These are phyloP conservation scores for Fragilaria crotonensis DNA, from an alignment of 108 stramenopile species.

Conservation along the genomic window DNA sequence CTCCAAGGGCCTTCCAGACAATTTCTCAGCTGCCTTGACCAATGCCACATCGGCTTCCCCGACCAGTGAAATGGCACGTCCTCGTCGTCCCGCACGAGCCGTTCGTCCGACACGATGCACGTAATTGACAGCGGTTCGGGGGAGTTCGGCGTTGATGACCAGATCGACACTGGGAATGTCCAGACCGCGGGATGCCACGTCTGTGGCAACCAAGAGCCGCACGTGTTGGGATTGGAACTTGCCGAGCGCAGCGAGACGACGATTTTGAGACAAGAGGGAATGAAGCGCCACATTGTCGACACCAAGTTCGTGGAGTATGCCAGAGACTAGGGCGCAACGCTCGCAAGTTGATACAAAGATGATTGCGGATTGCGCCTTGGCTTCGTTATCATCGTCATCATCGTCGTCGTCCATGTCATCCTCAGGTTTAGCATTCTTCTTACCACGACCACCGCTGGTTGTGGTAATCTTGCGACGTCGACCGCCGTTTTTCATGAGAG, in stretches of 20 bases:
- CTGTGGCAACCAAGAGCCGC: constrained; percentile 94
- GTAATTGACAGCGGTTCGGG: constrained; percentile 89
- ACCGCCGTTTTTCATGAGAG: constrained; percentile 72
- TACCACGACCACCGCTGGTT: background rate
- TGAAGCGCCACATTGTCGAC: constrained; percentile 90
- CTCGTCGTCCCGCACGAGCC: constrained; percentile 93
- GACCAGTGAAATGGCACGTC: constrained; percentile 90
- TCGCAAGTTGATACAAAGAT: constrained; percentile 97
- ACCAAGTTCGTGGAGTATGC: constrained; percentile 82
- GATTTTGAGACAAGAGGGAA: constrained; percentile 83
- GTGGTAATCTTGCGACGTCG: too few relatives aligned
- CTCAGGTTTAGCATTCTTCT: constrained; percentile 1
- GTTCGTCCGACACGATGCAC: constrained; percentile 97
- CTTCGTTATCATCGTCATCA: constrained; percentile 35
- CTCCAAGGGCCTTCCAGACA: constrained; percentile 62
- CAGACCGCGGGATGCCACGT: constrained; percentile 93
- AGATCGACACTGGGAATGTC: constrained; percentile 97
- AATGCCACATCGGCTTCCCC: constrained; percentile 76
- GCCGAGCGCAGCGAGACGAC: constrained; percentile 84
- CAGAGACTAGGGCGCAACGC: constrained; percentile 84
- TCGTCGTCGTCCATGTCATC: constrained; percentile 32
- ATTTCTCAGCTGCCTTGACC: constrained; percentile 77
- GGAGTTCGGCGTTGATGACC: constrained; percentile 95
- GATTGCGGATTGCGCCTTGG: constrained; percentile 80
- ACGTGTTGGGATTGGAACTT: constrained; percentile 86